Evolutionary conservation across 345 rosid genomes (phyloP), one percentile per base, ranked within the genome.

Genomic region (Salix udensis): DNA sequence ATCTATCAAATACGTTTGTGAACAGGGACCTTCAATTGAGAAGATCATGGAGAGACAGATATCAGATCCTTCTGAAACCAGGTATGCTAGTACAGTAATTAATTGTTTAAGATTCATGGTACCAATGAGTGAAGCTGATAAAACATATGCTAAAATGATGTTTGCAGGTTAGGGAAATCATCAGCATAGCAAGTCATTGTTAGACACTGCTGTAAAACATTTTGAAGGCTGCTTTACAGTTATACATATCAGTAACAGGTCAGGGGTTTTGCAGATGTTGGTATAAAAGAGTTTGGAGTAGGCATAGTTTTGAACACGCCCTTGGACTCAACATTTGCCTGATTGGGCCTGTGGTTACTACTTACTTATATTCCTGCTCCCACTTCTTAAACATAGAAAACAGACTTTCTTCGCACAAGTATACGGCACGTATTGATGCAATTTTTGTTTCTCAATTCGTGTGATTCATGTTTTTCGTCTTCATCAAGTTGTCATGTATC

Each of bases 1-100:
- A 85, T 90, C 97, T 7, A 85, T 92, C 65, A 89, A 81, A 36
- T 83, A 83, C 60, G 88, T 89, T 53, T 87, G 82, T 1, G 89
- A 88, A 78, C 88, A 76, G 87, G 88, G 87, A 70, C 89, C 82
- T 34, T 50, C 78, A 3, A 85, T 81, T 0, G 92, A 90, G 80
- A 82, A 60, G 77, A 71, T 81, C 0, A 75, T 77, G 53, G 88
- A 76, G 78, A 82, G 79, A 31, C 79, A 69, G 10, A 74, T 70
- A 18, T 67, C 73, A 58, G 62, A 58, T 58, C 24, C 28, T 58
- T 58, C 62, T 58, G 62, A 58, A 58, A 24, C 62, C 62, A 58
- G 23, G 62, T 23, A n/a, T 58, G 62, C 28, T 11, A 58, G 28
- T n/a, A 58, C 26, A 26, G 62, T 4, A 58, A 58, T 10, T 3